Evolutionary conservation across 257 asterid species (phyloP).

Genomic region (Nicotiana tabacum): DNA sequence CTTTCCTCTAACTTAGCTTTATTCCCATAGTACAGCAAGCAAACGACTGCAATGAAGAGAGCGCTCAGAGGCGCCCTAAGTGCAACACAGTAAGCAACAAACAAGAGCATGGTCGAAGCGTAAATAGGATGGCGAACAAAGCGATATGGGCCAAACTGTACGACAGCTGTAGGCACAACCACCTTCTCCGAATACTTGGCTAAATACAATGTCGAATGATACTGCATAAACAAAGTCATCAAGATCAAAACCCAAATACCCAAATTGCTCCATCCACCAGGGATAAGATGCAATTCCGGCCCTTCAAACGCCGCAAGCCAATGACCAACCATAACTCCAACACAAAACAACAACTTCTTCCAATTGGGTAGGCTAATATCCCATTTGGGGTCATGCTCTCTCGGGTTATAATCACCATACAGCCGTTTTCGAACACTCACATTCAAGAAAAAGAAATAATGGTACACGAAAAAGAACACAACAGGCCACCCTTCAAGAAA

Average conservation of each 20-base stretch:
- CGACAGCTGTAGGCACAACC: constrained; percentile 91
- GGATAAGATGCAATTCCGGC: constrained; percentile 68
- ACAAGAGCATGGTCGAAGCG: constrained; percentile 86
- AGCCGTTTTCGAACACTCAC: constrained; percentile 60
- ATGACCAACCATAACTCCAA: constrained; percentile 64
- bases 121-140: constrained; percentile 89
- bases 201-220: constrained; percentile 69
- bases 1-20: constrained; percentile 83
- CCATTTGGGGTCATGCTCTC: constrained; percentile 77
- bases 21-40: constrained; percentile 60
- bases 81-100: constrained; percentile 63
- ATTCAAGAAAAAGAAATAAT: constrained; percentile 78
- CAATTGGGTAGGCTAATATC: constrained; percentile 61
- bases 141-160: constrained; percentile 90
- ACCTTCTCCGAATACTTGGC: constrained; percentile 95
- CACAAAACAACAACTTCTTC: constrained; percentile 60
- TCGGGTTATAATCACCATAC: constrained; percentile 68
- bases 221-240: constrained; percentile 61
- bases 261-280: constrained; percentile 73
- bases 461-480: constrained; percentile 83
- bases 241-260: constrained; percentile 61
- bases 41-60: constrained; percentile 40
- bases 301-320: constrained; percentile 95
- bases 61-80: constrained; percentile 76
- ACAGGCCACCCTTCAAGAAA: constrained; percentile 98